Conservation (phyloP, 1,139 yeast genomes). For the Geotrichum histeridarum region DNA sequence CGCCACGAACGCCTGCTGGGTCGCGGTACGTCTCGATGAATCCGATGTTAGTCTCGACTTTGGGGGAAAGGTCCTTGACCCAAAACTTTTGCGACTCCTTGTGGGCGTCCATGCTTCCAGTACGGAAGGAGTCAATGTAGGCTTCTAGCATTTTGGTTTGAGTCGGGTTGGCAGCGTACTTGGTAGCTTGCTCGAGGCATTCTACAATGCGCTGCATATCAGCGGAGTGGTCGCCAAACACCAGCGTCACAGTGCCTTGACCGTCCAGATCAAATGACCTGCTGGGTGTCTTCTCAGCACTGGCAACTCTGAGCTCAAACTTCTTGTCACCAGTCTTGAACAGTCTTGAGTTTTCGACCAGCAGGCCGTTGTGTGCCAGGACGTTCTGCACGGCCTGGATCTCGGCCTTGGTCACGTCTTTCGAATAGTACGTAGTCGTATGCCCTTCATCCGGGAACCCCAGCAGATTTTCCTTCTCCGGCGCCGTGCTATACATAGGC, state of each 20-base stretch:
- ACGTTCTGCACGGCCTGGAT: slow-evolving; percentile 60
- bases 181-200: slow-evolving; percentile 52
- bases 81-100: slow-evolving; percentile 77
- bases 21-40: slow-evolving; percentile 90
- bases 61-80: slow-evolving; percentile 83
- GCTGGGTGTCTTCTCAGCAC: slow-evolving; percentile 26
- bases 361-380: slow-evolving; percentile 51
- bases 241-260: slow-evolving; percentile 48
- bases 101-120: slow-evolving; percentile 83
- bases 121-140: slow-evolving; percentile 64
- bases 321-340: slow-evolving; percentile 34
- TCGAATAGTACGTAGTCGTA: slow-evolving; percentile 62
- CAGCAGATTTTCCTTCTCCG: slow-evolving; percentile 47
- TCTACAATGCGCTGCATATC: slow-evolving; percentile 59
- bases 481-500: slow-evolving; percentile 49
- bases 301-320: slow-evolving; percentile 32
- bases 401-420: slow-evolving; percentile 51
- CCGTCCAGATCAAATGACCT: slow-evolving; percentile 20
- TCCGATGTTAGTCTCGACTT: slow-evolving; percentile 80
- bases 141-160: slow-evolving; percentile 60
- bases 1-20: slow-evolving; percentile 90
- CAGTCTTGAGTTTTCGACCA: slow-evolving; percentile 81
- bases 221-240: slow-evolving; percentile 60
- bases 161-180: slow-evolving; percentile 65
- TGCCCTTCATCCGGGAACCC: slow-evolving; percentile 81